Base-by-base conservation (phyloP, 176 grass and related monocot species). In the Ensete glaucum region DNA sequence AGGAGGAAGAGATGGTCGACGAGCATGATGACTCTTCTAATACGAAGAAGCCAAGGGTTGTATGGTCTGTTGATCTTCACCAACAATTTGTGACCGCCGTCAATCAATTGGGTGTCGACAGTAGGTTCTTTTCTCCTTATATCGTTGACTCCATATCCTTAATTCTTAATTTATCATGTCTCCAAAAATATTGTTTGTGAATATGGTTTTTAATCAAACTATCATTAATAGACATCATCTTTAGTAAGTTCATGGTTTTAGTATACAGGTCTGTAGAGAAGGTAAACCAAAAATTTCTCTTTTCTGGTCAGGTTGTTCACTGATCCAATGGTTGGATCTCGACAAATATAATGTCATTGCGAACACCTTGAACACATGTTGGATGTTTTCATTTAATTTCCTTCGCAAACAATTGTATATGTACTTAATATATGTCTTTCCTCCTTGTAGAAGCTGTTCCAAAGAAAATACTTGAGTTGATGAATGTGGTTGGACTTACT, bases 381-480 rank as follows among this genome's bases (percentile, higher is more conserved):
- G 34, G 34, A 43, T 43, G 4, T 62, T 62, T 17, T 1, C 9
- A 62, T 1, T 17, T 7, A 62, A n/a, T 62, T 62, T 62, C 0
- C 16, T 13, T 62, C 9, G 0, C 17, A 62, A n/a, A n/a, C 57
- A 62, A 19, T 9, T 19, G 57, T 62, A 19, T n/a, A 20, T 62
- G 4, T n/a, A 15, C 17, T 16, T 48, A 8, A 48, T 68, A 22
- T 22, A 6, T 60, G 62, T 22, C 22, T 9, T 58, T 23, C 21
- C 27, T 67, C 62, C 79, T 3, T 50, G 59, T 53, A 83, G 77
- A 57, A 8, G 62, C 26, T 2, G 70, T 84, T 74, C 86, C 86
- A 0, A 84, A 11, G 7, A 81, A 56, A 81, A 88, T 88, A 54
- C 64, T 88, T 14, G 11, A 27, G 1, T 23, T 52, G 69, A 88